These are phyloP conservation scores for Ailanthus altissimus DNA, from an alignment of 345 rosid species.

Conservation along the genomic window DNA sequence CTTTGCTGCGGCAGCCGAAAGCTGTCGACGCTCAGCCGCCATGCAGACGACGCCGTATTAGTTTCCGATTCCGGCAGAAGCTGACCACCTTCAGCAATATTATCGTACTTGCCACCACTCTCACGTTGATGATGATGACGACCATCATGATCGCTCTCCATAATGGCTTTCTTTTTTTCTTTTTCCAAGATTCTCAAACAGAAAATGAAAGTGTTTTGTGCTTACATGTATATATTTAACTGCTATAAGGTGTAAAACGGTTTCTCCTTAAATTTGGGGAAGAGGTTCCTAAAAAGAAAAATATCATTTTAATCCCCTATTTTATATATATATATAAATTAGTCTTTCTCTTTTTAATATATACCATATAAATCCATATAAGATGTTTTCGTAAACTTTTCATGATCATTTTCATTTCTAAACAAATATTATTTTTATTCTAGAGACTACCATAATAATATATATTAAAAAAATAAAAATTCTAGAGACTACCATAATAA, in stretches of 20 bases:
- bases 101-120: background rate
- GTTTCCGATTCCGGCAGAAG: background rate
- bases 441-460: too few species aligned
- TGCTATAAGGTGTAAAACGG: background rate
- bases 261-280: background rate
- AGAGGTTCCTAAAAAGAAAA: too few species aligned
- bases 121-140: background rate
- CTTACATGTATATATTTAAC: too few species aligned
- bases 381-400: too few species aligned
- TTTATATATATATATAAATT: too few species aligned
- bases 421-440: too few species aligned
- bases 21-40: conserved; percentile 51
- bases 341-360: too few species aligned
- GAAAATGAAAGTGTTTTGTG: background rate
- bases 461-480: too few species aligned
- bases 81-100: background rate
- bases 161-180: background rate
- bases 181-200: background rate
- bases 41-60: conserved; percentile 32
- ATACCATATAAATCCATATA: too few species aligned
- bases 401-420: too few species aligned
- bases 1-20: conserved; percentile 40
- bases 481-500: too few species aligned
- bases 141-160: conserved; percentile 2
- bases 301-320: too few species aligned